Evolutionary conservation across 768 basidiomycete genomes (phyloP), one percentile per base, ranked within the genome.

Genomic region (Cystobasidium ongulense): DNA sequence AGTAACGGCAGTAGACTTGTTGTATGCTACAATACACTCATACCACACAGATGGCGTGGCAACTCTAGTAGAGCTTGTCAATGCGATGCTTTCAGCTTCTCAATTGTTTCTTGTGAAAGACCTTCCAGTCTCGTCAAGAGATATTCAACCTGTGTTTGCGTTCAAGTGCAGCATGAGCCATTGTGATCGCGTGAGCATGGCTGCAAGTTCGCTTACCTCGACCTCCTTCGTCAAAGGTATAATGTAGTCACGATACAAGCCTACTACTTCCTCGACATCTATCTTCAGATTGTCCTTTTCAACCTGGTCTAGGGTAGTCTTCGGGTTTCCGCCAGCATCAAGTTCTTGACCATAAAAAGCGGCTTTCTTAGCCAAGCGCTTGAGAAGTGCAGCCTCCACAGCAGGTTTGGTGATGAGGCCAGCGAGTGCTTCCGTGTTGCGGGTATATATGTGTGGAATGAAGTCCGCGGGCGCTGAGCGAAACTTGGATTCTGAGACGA

Each of bases 401-500:
- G 90, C 95, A 0, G 96, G 93, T 81, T 98, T 98, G n/a, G 93
- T 94, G 80, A 99, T 97, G 54, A 99, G 83, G 0, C 82, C 88
- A 8, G 90, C 91, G 25, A 99, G 85, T 8, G 88, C 89, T 46
- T 86, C 82, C 21, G 87, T 86, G 80, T 98, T 89, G 10, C 88
- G 88, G 1, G 85, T 85, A 41, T 85, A 85, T 78, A 99, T 99
- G 81, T 94, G 92, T 0, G 94, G 93, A 72, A 99, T 86, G 82
- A 97, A 99, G 11, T 88, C 87, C 39, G 88, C 84, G 23, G 96
- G 95, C 75, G 90, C 84, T 35, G 87, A 85, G n/a, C 85, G 80
- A 84, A 99, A 99, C 81, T 99, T 99, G 31, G 91, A 90, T 82
- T 99, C 96, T 3, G 94, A 92, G 4, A 99, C 96, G 80, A 99